Evolutionary conservation across 129 eudicot species (phyloP), one percentile per base, ranked within the genome.

Genomic region (Flaveria brownii): DNA sequence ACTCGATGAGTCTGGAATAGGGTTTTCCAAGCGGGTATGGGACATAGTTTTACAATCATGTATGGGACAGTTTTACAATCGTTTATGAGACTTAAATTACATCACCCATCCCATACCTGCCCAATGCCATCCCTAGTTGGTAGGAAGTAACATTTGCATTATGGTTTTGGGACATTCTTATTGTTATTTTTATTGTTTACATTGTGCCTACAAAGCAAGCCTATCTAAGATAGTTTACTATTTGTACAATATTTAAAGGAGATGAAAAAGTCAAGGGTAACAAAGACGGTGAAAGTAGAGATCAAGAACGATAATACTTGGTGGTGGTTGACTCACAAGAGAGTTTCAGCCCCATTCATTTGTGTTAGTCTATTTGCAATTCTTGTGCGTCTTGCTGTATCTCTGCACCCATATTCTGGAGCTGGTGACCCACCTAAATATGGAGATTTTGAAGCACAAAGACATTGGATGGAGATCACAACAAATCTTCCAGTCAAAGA

Each of bases 401-500:
- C 99, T 41, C 68, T 94, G n/a, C 96, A 91, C 63, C 93, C 97
- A 0, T 91, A 94, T 76, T 94, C 99, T 6, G 99, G 99, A 54
- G 90, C 92, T 0, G 81, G 88, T 30, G 87, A 83, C 56, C 89
- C 96, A 17, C 99, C 99, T 11, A 94, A 86, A 75, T 94, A 80
- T 72, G 99, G 99, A 20, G 97, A 94, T 78, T 94, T 85, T 33
- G 99, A 94, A 89, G 99, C 99, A 22, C 99, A 94, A 60, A 82
- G 99, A 69, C 99, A 94, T 75, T 94, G 99, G 99, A 94, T 94
- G 99, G 97, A 91, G 86, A 91, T 91, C 68, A 91, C 99, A n/a
- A 78, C 85, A 60, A 86, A 88, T 82, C 87, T 94, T 42, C 99
- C 96, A 0, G 81, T 70, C 7, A 54, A 78, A 16, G 87, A 94